Evolutionary conservation across 176 grass and related monocot genomes (phyloP), one percentile per base, ranked within the genome.

Genomic region (Avena sativa): DNA sequence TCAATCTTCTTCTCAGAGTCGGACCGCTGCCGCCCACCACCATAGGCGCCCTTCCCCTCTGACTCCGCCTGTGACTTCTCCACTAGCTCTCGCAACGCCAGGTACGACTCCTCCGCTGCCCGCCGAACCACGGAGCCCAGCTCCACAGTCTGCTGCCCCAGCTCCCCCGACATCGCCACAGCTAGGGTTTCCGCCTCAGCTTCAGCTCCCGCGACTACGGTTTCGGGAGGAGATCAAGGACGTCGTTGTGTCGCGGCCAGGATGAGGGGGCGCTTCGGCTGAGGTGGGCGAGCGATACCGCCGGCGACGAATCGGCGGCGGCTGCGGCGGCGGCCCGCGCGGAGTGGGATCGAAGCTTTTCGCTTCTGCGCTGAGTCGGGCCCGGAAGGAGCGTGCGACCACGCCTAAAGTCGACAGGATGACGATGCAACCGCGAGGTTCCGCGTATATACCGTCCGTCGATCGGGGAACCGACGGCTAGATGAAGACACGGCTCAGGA

Each of bases 1-100:
- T 99, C 97, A 1, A 96, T 96, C 92, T 99, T 99, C 89, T 99
- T 99, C 94, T 99, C 94, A 12, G 94, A 67, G 82, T 99, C 97
- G 4, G 97, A 99, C 10, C 92, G 82, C 88, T 90, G 89, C 58
- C 89, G 90, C 6, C 79, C 84, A 13, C 78, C 83, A 61, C 79
- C 83, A 70, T 80, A 50, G 32, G 78, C 82, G 66, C 78, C 78
- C 53, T 91, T 91, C 63, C 90, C 85, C 25, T 95, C 93, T 6
- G 84, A 81, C 91, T 90, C 93, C 32, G 60, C 81, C 89, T 88
- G 90, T 46, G 89, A 92, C 83, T 89, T 92, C 75, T 96, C 92
- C 19, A 99, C 97, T 61, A 99, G 90, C 87, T 99, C 97, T 85
- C 95, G 93, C 43, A 99, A 83, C 17, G 97, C 91, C 51, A 99